A percentile compares a stretch with the other conserved stretches of the same genome.
phyloP scores from a whole-genome alignment of 208 protist genomes.

The Trypanosoma avium region DNA sequence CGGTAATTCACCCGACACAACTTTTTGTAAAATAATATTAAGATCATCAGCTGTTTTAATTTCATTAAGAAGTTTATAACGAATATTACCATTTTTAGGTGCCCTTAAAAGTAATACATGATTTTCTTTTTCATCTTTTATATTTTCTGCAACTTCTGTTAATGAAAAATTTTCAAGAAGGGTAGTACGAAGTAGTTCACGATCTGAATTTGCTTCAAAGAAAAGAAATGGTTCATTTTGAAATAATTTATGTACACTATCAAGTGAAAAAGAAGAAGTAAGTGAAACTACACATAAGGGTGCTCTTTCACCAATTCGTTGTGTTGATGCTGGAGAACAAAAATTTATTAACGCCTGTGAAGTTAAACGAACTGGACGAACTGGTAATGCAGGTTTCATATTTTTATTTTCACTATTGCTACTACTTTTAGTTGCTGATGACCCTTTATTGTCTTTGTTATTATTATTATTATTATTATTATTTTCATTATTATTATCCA shows the following conservation, averaged over 20 bases:
- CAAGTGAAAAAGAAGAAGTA: conserved; percentile 30
- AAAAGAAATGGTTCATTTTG: conserved; percentile 68
- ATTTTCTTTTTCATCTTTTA: background rate
- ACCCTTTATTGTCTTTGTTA: background rate
- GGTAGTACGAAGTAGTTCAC: conserved; percentile 8
- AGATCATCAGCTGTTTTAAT: conserved; percentile 10
- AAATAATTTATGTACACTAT: conserved; percentile 35
- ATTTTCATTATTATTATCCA: conserved; percentile 1
- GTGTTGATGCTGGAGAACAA: conserved; percentile 44
- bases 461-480: conserved; percentile 4
- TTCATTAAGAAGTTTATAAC: conserved; percentile 23
- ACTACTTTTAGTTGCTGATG: background rate
- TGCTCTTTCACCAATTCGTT: conserved; percentile 19
- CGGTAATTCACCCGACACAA: conserved; percentile 13
- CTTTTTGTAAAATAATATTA: conserved; percentile 16
- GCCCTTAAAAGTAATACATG: conserved; percentile 20
- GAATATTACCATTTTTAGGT: conserved; percentile 20
- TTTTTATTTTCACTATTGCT: background rate
- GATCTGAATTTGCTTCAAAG: conserved; percentile 41
- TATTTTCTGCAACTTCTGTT: conserved; percentile 1
- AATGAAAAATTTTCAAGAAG: conserved; percentile 15
- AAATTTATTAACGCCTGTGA: conserved; percentile 32
- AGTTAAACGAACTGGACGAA: conserved; percentile 15
- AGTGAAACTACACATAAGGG: conserved; percentile 56
- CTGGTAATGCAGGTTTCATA: conserved; percentile 12